These are phyloP conservation scores for Erucastrum elatum DNA, from an alignment of 345 rosid genomes.

Conservation along the genomic window DNA sequence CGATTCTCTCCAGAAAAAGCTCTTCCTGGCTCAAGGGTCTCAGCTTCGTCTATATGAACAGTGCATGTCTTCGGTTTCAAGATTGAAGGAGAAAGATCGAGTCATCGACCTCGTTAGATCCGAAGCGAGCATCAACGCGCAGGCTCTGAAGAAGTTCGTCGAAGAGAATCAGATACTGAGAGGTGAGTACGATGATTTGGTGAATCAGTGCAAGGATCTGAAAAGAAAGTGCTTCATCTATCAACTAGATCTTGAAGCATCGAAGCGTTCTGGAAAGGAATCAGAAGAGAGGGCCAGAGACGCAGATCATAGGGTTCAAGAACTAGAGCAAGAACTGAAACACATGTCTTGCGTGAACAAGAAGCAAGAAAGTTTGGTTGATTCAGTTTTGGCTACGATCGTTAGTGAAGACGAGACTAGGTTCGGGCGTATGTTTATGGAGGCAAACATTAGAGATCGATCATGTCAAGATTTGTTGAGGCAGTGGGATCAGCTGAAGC, in stretches of 20 bases:
- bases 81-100: conserved; percentile 53
- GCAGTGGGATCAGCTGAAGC: conserved; percentile 32
- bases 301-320: conserved; percentile 60
- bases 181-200: conserved; percentile 60
- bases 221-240: conserved; percentile 68
- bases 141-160: conserved; percentile 71
- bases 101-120: conserved; percentile 58
- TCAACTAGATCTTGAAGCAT: conserved; percentile 65
- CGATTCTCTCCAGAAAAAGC: conserved; percentile 52
- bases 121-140: conserved; percentile 69
- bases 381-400: conserved; percentile 28
- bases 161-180: conserved; percentile 75
- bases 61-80: conserved; percentile 42
- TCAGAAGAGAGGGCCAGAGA: conserved; percentile 67
- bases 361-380: conserved; percentile 19
- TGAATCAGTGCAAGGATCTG: conserved; percentile 64
- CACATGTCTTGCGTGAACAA: conserved; percentile 27
- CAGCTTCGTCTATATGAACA: conserved; percentile 53
- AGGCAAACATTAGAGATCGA: conserved; percentile 25
- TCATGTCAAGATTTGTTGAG: conserved; percentile 26
- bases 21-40: conserved; percentile 54
- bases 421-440: conserved; percentile 31
- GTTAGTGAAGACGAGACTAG: conserved; percentile 28
- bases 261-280: conserved; percentile 87
- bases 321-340: conserved; percentile 54